Evolutionary conservation across 2,329 filamentous ascomycete genomes (phyloP).

Genomic region (Neurospora sp.): DNA sequence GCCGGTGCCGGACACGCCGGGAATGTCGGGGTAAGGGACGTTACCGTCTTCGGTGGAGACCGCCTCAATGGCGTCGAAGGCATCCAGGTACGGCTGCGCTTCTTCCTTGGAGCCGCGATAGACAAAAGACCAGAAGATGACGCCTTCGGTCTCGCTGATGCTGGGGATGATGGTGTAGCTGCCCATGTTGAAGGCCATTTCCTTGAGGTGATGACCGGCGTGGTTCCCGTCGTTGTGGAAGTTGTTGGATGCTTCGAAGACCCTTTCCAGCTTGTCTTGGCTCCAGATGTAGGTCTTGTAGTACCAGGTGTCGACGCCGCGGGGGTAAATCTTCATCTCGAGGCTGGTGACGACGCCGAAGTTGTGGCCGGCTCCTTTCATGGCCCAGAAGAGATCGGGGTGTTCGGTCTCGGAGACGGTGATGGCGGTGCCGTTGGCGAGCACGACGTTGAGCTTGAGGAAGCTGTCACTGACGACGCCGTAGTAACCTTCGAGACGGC

Average conservation of each 20-base stretch:
- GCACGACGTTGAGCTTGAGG: constrained; percentile 39
- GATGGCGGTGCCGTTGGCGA: constrained; percentile 35
- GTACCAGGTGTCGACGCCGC: constrained; percentile 25
- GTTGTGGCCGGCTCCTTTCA: constrained; percentile 48
- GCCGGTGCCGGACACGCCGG: constrained; percentile 32
- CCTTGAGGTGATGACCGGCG: constrained; percentile 21
- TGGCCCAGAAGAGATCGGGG: constrained; percentile 45
- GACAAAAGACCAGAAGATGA: constrained; percentile 19
- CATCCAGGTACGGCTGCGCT: constrained; percentile 24
- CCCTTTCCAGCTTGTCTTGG: constrained; percentile 33
- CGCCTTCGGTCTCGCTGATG: constrained; percentile 31
- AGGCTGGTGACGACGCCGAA: constrained; percentile 45
- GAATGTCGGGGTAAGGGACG: constrained; percentile 37
- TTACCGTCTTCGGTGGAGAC: constrained; percentile 20
- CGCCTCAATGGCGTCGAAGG: constrained; percentile 33
- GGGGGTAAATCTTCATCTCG: constrained; percentile 36
- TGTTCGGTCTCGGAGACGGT: constrained; percentile 25
- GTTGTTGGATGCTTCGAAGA: constrained; percentile 34
- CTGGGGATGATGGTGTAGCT: constrained; percentile 34
- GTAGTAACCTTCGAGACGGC: constrained; percentile 42
- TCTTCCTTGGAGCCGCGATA: neutral
- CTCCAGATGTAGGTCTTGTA: constrained; percentile 31
- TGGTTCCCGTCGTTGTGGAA: constrained; percentile 30
- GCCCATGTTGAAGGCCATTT: constrained; percentile 36
- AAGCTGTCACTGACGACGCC: constrained; percentile 46